Evolutionary conservation across 495 filamentous ascomycete genomes (phyloP).

Genomic region (Eremomyces bilateralis): DNA sequence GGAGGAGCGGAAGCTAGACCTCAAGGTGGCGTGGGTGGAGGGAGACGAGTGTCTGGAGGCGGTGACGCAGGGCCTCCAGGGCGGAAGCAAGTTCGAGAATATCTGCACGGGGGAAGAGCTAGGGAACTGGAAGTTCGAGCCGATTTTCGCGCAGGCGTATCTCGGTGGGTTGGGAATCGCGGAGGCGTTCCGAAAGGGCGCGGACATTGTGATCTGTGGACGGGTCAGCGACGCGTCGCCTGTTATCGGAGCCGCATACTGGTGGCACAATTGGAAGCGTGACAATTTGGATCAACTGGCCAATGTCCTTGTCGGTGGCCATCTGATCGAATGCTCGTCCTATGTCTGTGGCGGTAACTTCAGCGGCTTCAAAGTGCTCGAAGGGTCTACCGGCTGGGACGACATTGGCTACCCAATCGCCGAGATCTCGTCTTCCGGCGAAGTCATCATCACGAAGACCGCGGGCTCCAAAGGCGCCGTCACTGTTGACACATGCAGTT

Average conservation of each 20-base stretch:
- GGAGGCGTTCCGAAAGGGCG: slow-evolving; percentile 15
- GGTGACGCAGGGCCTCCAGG: slow-evolving; percentile 19
- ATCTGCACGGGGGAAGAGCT: slow-evolving; percentile 29
- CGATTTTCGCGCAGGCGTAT: slow-evolving; percentile 28
- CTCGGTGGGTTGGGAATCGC: slow-evolving; percentile 18
- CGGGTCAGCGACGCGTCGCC: slow-evolving; percentile 19
- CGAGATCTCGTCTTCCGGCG: slow-evolving; percentile 10
- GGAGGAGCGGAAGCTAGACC: slow-evolving; percentile 19
- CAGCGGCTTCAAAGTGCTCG: slow-evolving; percentile 6
- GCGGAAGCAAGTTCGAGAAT: slow-evolving; percentile 25
- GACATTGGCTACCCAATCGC: slow-evolving; percentile 12
- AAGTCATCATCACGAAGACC: slow-evolving; percentile 10
- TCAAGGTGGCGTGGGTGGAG: slow-evolving; percentile 31
- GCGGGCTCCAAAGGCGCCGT: slow-evolving; percentile 7
- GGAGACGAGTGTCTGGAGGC: slow-evolving; percentile 30
- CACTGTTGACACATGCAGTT: slow-evolving; percentile 7
- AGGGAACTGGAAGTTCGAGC: slow-evolving; percentile 28
- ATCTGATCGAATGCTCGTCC: slow-evolving; percentile 11
- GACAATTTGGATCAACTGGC: slow-evolving; percentile 11
- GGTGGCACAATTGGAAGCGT: slow-evolving; percentile 19
- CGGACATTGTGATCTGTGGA: slow-evolving; percentile 21
- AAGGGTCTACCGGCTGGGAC: slow-evolving; percentile 4
- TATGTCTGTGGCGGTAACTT: slow-evolving; percentile 11
- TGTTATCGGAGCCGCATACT: slow-evolving; percentile 14
- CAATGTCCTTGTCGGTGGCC: slow-evolving; percentile 9